A percentile compares a stretch with the other conserved stretches of the same genome.
phyloP scores from a whole-genome alignment of 257 asterid species.

The Solanum neorickii region DNA sequence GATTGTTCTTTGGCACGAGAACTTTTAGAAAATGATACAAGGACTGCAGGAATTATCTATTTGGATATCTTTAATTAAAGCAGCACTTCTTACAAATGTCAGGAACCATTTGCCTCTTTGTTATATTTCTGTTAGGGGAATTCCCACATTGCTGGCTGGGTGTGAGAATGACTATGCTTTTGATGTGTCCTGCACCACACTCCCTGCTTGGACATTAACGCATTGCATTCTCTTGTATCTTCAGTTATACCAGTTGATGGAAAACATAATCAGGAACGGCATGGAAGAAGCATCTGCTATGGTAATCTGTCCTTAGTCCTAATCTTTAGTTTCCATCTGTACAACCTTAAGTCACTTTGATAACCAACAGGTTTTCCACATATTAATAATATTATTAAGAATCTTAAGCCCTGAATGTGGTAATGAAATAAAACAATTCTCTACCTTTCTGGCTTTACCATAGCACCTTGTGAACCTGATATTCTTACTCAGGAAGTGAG shows the following conservation, averaged over 20 bases:
- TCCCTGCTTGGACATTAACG: neutral
- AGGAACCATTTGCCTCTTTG: neutral
- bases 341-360: neutral
- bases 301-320: slow-evolving; percentile 28
- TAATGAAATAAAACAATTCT: neutral
- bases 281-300: slow-evolving; percentile 37
- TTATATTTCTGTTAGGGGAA: neutral
- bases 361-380: neutral
- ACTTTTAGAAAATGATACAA: neutral
- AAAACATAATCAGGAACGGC: slow-evolving; percentile 66
- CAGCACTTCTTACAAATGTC: neutral
- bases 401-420: neutral
- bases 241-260: slow-evolving; percentile 73
- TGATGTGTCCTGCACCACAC: neutral
- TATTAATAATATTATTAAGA: neutral
- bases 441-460: neutral
- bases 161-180: neutral
- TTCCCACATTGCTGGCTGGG: neutral
- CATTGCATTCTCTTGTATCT: slow-evolving; percentile 11
- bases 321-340: neutral
- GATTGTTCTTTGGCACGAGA: neutral
- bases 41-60: neutral
- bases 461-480: neutral
- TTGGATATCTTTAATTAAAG: neutral
- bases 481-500: slow-evolving; percentile 51